Evolutionary conservation across 495 filamentous ascomycete genomes (phyloP), one percentile per base, ranked within the genome.

Genomic region (Collariella sp.): DNA sequence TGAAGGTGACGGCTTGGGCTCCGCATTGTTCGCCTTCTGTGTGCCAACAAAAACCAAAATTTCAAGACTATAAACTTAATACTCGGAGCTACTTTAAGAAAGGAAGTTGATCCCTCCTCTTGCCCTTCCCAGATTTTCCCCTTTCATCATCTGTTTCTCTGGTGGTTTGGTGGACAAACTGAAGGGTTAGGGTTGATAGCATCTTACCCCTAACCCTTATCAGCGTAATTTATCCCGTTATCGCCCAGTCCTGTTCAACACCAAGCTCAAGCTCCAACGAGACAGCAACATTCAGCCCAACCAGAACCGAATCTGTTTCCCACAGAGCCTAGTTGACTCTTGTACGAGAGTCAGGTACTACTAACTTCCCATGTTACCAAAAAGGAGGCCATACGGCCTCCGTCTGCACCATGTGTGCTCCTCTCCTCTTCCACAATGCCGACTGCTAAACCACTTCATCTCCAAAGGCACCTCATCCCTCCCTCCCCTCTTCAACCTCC

Each of bases 381-480:
- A 61, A 44, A 45, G 40, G 45, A 52, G 61, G 53, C 58, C 59
- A 15, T 56, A 52, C 29, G 47, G 57, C 58, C 58, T 60, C 40
- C 46, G 44, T 44, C 58, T 62, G 52, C 56, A 57, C 54, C 34
- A 53, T 56, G 56, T 50, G 47, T 47, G 29, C 57, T 41, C 31
- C 33, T 41, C 47, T 5, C 46, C 29, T n/a, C 41, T 20, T 2
- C 54, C 52, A 34, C 65, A 66, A 52, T 63, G 63, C 33, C 65
- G 65, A 6, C 56, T 52, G 33, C 53, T 68, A 33, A 66, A 66
- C 49, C 65, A 68, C 45, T 68, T 62, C 48, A 61, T 65, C 12
- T 61, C 61, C 35, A 52, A 53, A 64, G 57, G 64, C 55, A 49
- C 10, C 2, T 24, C 13, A 7, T 34, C n/a, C 29, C 35, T 26